Conservation (phyloP, 805 yeast species). For the Candida yuanshanica region DNA sequence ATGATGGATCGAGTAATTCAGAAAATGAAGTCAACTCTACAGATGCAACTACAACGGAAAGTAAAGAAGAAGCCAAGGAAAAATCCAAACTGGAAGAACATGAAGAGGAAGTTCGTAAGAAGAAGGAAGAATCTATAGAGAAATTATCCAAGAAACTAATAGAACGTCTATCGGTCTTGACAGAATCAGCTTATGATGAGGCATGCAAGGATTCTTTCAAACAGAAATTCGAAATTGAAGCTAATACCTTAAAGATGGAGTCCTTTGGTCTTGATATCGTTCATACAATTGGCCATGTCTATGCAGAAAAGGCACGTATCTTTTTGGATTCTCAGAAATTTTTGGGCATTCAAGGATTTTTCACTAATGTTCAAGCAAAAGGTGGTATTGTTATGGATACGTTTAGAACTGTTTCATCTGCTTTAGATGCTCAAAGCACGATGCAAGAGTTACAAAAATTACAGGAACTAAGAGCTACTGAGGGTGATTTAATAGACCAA, state of each 20-base stretch:
- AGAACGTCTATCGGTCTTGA: conserved; percentile 46
- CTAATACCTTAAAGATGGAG: conserved; percentile 75
- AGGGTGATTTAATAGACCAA: conserved; percentile 38
- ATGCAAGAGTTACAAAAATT: conserved; percentile 67
- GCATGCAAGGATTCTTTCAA: conserved; percentile 61
- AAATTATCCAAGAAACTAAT: conserved; percentile 54
- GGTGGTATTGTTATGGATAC: conserved; percentile 72
- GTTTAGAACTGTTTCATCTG: conserved; percentile 62
- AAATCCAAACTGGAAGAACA: conserved; percentile 48
- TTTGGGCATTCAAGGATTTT: conserved; percentile 66
- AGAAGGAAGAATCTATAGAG: conserved; percentile 59
- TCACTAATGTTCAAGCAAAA: conserved; percentile 66
- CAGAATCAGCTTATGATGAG: conserved; percentile 57
- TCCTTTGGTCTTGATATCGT: conserved; percentile 80
- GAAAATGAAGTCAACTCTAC: not conserved
- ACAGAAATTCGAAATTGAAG: conserved; percentile 69
- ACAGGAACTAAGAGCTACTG: conserved; percentile 43
- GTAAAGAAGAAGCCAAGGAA: conserved; percentile 29
- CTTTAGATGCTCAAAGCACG: conserved; percentile 73
- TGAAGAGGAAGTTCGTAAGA: conserved; percentile 71
- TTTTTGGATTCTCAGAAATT: conserved; percentile 60
- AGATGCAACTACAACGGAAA: not conserved
- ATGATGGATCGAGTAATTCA: not conserved
- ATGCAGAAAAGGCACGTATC: conserved; percentile 57
- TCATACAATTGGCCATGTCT: conserved; percentile 68